A percentile compares a stretch with the other conserved stretches of the same genome.
These are phyloP conservation scores for Piromyces sp. DNA, from an alignment of 192 early-diverging fungal genomes.

Conservation along the genomic window DNA sequence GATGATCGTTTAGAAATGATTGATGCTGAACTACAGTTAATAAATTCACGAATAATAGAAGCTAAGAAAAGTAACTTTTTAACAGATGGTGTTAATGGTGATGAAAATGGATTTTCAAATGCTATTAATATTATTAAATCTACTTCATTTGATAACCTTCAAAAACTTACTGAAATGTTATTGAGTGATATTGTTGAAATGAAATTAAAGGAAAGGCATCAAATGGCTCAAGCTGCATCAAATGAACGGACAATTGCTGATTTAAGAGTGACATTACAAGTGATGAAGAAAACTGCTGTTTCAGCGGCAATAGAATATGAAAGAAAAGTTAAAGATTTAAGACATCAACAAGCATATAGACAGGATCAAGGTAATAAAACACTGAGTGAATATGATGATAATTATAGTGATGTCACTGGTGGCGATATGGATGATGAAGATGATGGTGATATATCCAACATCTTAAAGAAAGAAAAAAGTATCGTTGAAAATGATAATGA, in stretches of 20 bases:
- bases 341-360: background rate
- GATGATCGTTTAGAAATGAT: slow-evolving; percentile 37
- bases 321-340: slow-evolving; percentile 1
- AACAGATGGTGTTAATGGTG: slow-evolving; percentile 17
- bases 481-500: background rate
- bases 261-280: slow-evolving; percentile 29
- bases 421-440: background rate
- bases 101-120: background rate
- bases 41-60: slow-evolving; percentile 28
- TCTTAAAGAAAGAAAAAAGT: background rate
- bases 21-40: slow-evolving; percentile 33
- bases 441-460: background rate
- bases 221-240: slow-evolving; percentile 17
- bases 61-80: slow-evolving; percentile 9
- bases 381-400: background rate
- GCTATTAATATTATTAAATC: slow-evolving; percentile 22
- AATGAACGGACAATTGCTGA: slow-evolving; percentile 31
- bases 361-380: background rate
- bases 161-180: slow-evolving; percentile 28
- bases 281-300: slow-evolving; percentile 39
- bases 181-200: slow-evolving; percentile 35
- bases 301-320: slow-evolving; percentile 23
- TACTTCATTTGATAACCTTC: slow-evolving; percentile 23
- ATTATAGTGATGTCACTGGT: background rate
- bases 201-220: slow-evolving; percentile 20